Conservation (phyloP, 176 grass and related monocot genomes). For the Pharus latifolius region DNA sequence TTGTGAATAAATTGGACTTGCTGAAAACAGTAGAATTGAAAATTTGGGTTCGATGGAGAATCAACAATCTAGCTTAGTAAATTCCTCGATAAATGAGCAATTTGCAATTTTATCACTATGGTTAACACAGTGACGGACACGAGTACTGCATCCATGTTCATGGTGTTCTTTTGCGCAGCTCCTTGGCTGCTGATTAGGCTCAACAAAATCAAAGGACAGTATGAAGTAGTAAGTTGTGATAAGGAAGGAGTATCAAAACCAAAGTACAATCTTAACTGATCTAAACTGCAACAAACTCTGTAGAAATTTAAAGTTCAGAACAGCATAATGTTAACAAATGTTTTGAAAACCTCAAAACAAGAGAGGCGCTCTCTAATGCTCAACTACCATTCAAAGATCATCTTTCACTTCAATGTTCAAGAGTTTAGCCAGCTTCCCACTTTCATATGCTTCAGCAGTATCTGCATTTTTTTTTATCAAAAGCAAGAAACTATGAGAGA, state of each 20-base stretch:
- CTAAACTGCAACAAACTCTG: neutral
- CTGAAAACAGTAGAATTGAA: too few species aligned
- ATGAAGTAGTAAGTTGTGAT: neutral
- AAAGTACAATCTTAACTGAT: neutral
- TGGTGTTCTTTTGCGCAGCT: too few species aligned
- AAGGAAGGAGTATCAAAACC: neutral
- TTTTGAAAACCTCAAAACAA: neutral
- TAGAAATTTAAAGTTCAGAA: neutral
- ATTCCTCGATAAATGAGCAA: too few species aligned
- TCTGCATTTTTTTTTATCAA: slow-evolving; percentile 22
- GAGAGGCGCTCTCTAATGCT: neutral
- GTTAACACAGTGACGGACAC: too few species aligned
- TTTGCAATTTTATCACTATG: too few species aligned
- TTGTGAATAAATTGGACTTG: too few species aligned
- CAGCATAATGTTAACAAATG: neutral
- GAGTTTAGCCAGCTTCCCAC: slow-evolving; percentile 43
- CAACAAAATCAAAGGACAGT: too few species aligned
- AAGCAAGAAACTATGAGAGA: neutral
- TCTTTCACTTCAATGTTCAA: slow-evolving; percentile 36
- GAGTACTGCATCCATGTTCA: too few species aligned
- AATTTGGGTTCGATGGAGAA: too few species aligned
- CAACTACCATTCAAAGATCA: slow-evolving; percentile 32
- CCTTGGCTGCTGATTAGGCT: too few species aligned
- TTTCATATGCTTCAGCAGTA: slow-evolving; percentile 57
- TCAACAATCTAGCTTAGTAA: too few species aligned